Evolutionary conservation across 306 rosid genomes (phyloP).

Genomic region (Gastrolobium villosum): DNA sequence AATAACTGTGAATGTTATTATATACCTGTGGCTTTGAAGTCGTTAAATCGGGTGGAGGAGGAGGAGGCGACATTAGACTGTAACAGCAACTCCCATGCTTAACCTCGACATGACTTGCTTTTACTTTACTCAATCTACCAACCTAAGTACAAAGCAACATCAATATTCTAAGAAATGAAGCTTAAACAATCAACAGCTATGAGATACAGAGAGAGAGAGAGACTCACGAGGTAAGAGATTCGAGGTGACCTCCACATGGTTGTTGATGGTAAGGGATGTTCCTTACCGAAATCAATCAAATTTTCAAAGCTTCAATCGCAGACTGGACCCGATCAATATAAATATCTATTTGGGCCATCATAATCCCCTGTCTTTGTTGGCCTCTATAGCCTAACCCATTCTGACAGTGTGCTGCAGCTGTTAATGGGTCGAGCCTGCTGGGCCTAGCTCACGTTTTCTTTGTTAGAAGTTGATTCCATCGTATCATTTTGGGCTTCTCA

Average conservation of each 20-base stretch:
- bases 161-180: neutral
- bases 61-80: conserved; percentile 22
- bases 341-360: neutral
- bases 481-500: too few species aligned
- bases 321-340: too few species aligned
- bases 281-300: neutral
- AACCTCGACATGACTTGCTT: neutral
- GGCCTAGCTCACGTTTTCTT: too few species aligned
- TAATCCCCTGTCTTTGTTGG: too few species aligned
- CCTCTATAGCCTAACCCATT: too few species aligned
- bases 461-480: too few species aligned
- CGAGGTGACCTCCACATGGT: conserved; percentile 49
- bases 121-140: conserved; percentile 41
- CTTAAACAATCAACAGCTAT: neutral
- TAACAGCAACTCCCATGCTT: conserved; percentile 26
- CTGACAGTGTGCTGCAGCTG: too few species aligned
- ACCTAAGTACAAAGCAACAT: conserved; percentile 18
- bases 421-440: too few species aligned
- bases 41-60: neutral
- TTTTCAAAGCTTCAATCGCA: neutral
- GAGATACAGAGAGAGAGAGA: neutral
- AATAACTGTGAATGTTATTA: neutral
- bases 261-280: neutral
- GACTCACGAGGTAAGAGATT: conserved; percentile 50
- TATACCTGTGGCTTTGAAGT: conserved; percentile 23